phyloP scores from a whole-genome alignment of 2,329 filamentous ascomycete species.

The Fusarium continuum region DNA sequence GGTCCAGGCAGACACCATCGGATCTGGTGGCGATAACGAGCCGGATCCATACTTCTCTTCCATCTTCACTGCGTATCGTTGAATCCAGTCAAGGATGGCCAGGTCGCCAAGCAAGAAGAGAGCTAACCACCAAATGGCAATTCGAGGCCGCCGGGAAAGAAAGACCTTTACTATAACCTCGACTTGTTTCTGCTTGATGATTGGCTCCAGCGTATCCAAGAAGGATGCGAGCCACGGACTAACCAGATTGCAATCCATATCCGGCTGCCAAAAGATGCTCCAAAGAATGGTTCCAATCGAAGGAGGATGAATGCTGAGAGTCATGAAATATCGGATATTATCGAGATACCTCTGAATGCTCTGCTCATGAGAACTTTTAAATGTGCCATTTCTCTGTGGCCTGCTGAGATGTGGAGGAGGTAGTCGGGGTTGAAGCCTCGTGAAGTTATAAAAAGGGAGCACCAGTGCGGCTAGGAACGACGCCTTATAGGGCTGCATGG shows the following conservation, averaged over 20 bases:
- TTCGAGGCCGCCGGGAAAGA: background rate
- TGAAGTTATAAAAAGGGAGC: constrained; percentile 1
- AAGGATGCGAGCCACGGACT: background rate
- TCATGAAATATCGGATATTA: constrained; percentile 5
- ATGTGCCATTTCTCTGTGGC: background rate
- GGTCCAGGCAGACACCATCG: constrained; percentile 1
- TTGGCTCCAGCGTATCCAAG: background rate
- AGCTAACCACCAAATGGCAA: constrained; percentile 2
- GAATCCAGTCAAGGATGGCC: background rate
- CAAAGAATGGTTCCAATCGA: background rate
- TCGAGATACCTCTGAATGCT: background rate
- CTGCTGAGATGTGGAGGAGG: background rate
- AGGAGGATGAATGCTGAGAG: background rate
- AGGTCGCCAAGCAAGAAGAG: constrained; percentile 6
- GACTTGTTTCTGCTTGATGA: background rate
- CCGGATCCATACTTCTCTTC: constrained; percentile 1
- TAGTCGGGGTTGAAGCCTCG: background rate
- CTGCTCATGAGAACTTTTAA: background rate
- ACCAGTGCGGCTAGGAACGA: constrained; percentile 10
- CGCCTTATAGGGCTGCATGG: background rate
- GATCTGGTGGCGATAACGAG: background rate
- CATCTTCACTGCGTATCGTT: background rate
- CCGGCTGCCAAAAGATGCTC: constrained; percentile 8
- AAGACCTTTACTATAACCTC: background rate
- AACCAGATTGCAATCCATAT: constrained; percentile 2